phyloP scores from a whole-genome alignment of 2,329 filamentous ascomycete species.

The Stachybotrys chlorohalonatus region DNA sequence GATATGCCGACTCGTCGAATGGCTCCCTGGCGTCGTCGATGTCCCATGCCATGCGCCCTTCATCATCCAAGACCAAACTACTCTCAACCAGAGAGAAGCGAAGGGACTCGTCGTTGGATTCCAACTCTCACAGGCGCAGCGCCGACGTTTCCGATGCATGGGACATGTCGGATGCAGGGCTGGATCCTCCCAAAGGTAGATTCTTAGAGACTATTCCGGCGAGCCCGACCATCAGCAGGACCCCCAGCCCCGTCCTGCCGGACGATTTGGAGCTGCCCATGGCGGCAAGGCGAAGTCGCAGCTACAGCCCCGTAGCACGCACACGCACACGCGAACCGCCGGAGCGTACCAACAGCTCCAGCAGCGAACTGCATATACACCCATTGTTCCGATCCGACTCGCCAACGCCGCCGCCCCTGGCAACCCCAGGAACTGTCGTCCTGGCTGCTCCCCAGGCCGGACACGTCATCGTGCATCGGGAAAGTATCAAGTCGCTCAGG shows the following conservation, averaged over 20 bases:
- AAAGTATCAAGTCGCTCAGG: slow-evolving; percentile 39
- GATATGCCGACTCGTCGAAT: slow-evolving; percentile 22
- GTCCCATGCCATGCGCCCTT: slow-evolving; percentile 42
- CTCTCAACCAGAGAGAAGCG: slow-evolving; percentile 33
- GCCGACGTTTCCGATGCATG: slow-evolving; percentile 59
- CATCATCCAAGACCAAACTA: slow-evolving; percentile 47
- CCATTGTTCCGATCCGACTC: slow-evolving; percentile 69
- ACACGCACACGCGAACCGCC: slow-evolving; percentile 20
- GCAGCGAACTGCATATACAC: slow-evolving; percentile 62
- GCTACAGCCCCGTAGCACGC: slow-evolving; percentile 36
- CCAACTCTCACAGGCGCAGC: slow-evolving; percentile 25
- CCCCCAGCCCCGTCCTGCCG: slow-evolving; percentile 52
- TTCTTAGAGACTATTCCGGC: slow-evolving; percentile 65
- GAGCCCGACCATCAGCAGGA: slow-evolving; percentile 54
- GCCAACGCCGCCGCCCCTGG: slow-evolving; percentile 54
- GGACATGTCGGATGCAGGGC: slow-evolving; percentile 55
- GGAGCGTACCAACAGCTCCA: slow-evolving; percentile 12
- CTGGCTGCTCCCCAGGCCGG: slow-evolving; percentile 61
- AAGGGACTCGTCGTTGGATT: slow-evolving; percentile 40
- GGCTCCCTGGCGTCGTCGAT: slow-evolving; percentile 24
- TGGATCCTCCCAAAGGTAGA: slow-evolving; percentile 35
- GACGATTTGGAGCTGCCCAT: slow-evolving; percentile 47
- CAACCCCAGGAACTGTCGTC: slow-evolving; percentile 62
- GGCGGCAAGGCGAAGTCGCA: slow-evolving; percentile 35
- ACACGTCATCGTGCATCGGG: slow-evolving; percentile 48